phyloP scores from a whole-genome alignment of 2,329 filamentous ascomycete genomes.

The Pseudogymnoascus sp. region DNA sequence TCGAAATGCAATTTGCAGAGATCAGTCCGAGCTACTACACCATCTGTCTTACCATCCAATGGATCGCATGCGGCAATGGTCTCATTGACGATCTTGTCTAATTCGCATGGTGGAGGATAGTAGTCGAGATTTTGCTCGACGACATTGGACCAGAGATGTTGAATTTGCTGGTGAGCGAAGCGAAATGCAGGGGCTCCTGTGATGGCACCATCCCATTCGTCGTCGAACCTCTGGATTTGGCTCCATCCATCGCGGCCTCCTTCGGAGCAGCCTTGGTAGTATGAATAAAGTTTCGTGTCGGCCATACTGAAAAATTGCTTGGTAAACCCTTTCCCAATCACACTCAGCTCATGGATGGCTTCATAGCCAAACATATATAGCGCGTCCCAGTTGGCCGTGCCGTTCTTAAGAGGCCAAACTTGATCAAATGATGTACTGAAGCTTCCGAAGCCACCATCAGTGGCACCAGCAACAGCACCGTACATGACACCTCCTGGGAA shows the following conservation, averaged over 20 bases:
- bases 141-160: slow-evolving; percentile 33
- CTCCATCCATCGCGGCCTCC: slow-evolving; percentile 44
- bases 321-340: slow-evolving; percentile 38
- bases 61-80: slow-evolving; percentile 49
- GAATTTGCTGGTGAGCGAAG: slow-evolving; percentile 38
- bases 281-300: slow-evolving; percentile 34
- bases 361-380: slow-evolving; percentile 35
- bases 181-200: slow-evolving; percentile 41
- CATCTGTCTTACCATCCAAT: slow-evolving; percentile 47
- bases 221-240: slow-evolving; percentile 34
- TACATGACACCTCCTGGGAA: slow-evolving; percentile 37
- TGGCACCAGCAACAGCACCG: slow-evolving; percentile 41
- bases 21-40: slow-evolving; percentile 43
- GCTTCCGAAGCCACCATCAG: slow-evolving; percentile 43
- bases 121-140: slow-evolving; percentile 36
- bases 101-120: slow-evolving; percentile 37
- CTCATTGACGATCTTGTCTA: slow-evolving; percentile 44
- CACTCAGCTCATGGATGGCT: slow-evolving; percentile 31
- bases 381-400: slow-evolving; percentile 32
- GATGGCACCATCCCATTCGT: slow-evolving; percentile 38
- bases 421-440: slow-evolving; percentile 35
- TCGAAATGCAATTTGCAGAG: slow-evolving; percentile 41
- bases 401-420: slow-evolving; percentile 33
- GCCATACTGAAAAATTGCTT: slow-evolving; percentile 34
- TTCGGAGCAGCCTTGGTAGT: slow-evolving; percentile 44